Evolutionary conservation across 257 asterid species (phyloP).

Genomic region (Solanum dulcamara): DNA sequence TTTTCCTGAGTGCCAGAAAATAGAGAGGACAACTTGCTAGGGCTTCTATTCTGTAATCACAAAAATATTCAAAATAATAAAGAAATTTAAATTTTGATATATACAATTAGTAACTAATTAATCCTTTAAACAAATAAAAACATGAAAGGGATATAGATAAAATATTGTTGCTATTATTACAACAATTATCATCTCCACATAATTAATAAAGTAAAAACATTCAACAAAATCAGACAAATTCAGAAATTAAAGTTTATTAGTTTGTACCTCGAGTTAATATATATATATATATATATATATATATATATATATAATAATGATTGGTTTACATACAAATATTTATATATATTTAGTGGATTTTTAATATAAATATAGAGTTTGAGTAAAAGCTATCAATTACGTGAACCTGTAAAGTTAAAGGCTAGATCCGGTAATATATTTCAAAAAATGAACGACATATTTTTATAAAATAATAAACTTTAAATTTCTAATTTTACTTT

Average conservation of each 20-base stretch:
- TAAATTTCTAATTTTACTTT: not conserved
- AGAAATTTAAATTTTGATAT: not conserved
- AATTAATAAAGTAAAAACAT: not conserved
- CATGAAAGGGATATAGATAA: not conserved
- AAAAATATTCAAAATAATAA: not conserved
- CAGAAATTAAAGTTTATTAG: not conserved
- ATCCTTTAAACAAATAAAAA: not conserved
- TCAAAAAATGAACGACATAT: not conserved
- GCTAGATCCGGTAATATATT: too few species aligned
- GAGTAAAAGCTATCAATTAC: not conserved
- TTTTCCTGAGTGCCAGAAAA: slow-evolving; percentile 72
- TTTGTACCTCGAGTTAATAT: not conserved
- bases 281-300: too few species aligned
- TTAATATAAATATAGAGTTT: not conserved
- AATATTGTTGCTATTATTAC: not conserved
- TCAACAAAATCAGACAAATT: not conserved
- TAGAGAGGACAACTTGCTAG: slow-evolving; percentile 43
- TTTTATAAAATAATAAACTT: not conserved
- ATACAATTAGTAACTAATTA: not conserved
- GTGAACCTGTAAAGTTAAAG: too few species aligned
- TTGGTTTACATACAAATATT: not conserved
- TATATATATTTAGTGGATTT: not conserved
- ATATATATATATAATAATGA: not conserved
- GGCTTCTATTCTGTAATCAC: slow-evolving; percentile 27
- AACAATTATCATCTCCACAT: not conserved